A percentile compares a stretch with the other conserved stretches of the same genome.
Conservation (phyloP, 139 green algal species). For the Diplosphaera chodatii region DNA sequence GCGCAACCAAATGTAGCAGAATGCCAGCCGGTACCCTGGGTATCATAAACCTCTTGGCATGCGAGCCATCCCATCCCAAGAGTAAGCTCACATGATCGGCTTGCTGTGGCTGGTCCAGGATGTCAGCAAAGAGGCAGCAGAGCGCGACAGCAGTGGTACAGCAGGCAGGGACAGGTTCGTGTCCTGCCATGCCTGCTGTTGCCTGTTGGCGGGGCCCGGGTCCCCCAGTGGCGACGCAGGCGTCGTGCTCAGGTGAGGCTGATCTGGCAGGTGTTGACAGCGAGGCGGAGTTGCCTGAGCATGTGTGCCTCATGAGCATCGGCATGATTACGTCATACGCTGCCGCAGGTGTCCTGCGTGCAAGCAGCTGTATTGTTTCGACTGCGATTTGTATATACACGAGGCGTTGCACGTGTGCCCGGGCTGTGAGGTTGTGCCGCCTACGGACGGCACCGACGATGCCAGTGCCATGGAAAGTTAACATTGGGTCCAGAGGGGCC, state of each 20-base stretch:
- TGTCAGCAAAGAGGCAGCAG: not conserved
- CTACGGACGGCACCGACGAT: not conserved
- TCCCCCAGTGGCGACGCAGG: slow-evolving; percentile 2
- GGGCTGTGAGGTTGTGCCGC: slow-evolving; percentile 60
- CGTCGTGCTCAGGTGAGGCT: slow-evolving; percentile 48
- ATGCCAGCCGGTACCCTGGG: too few species aligned
- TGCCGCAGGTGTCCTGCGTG: slow-evolving; percentile 47
- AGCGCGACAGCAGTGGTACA: too few species aligned
- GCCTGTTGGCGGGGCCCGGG: slow-evolving; percentile 8
- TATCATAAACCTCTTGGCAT: too few species aligned
- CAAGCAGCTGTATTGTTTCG: slow-evolving; percentile 80
- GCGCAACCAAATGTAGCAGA: too few species aligned
- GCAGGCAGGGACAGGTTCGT: not conserved
- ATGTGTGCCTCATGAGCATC: too few species aligned
- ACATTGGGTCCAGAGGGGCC: too few species aligned
- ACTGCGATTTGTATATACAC: slow-evolving; percentile 92
- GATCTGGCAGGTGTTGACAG: not conserved
- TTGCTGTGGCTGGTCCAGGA: not conserved
- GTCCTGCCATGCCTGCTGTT: slow-evolving; percentile 59
- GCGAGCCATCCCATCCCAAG: too few species aligned
- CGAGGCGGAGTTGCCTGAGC: too few species aligned
- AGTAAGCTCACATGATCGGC: too few species aligned
- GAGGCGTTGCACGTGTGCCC: slow-evolving; percentile 93
- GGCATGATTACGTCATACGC: too few species aligned
- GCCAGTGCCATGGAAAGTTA: not conserved